Evolutionary conservation across 805 yeast species (phyloP).

Genomic region (Lachancea quebecensis): DNA sequence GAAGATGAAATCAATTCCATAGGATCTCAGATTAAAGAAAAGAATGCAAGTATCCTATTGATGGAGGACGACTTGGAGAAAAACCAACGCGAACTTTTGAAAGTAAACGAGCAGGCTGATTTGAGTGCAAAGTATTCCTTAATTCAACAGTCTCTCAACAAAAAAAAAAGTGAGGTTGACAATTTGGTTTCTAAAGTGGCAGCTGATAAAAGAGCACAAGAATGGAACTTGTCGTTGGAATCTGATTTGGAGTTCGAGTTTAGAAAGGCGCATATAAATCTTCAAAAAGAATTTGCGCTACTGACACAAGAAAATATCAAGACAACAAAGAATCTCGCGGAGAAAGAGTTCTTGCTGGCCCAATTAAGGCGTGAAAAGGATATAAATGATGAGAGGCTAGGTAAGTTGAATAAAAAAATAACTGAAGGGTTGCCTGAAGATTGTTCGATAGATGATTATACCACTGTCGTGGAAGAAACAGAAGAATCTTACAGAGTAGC

Average conservation of each 20-base stretch:
- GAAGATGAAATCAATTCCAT: slow-evolving; percentile 27
- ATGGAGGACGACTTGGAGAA: slow-evolving; percentile 46
- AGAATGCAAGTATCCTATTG: slow-evolving; percentile 33
- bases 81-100: slow-evolving; percentile 42
- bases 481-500: slow-evolving; percentile 59
- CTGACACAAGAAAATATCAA: slow-evolving; percentile 12
- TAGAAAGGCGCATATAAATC: slow-evolving; percentile 12
- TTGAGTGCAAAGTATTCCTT: slow-evolving; percentile 46
- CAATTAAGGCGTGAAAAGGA: slow-evolving; percentile 11
- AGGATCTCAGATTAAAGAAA: slow-evolving; percentile 32
- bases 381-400: slow-evolving; percentile 8
- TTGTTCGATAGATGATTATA: slow-evolving; percentile 43
- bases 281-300: slow-evolving; percentile 17
- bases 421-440: slow-evolving; percentile 34
- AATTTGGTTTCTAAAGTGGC: slow-evolving; percentile 1
- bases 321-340: slow-evolving; percentile 14
- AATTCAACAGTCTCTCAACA: slow-evolving; percentile 17
- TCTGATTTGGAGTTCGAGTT: slow-evolving; percentile 20
- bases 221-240: slow-evolving; percentile 10
- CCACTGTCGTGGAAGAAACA: slow-evolving; percentile 42
- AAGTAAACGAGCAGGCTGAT: slow-evolving; percentile 53
- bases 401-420: slow-evolving; percentile 16
- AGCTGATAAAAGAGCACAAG: slow-evolving; percentile 8
- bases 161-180: slow-evolving; percentile 14
- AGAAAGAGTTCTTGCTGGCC: slow-evolving; percentile 10